These are phyloP conservation scores for Trichothecium roseum DNA, from an alignment of 2,329 filamentous ascomycete species.

Conservation along the genomic window DNA sequence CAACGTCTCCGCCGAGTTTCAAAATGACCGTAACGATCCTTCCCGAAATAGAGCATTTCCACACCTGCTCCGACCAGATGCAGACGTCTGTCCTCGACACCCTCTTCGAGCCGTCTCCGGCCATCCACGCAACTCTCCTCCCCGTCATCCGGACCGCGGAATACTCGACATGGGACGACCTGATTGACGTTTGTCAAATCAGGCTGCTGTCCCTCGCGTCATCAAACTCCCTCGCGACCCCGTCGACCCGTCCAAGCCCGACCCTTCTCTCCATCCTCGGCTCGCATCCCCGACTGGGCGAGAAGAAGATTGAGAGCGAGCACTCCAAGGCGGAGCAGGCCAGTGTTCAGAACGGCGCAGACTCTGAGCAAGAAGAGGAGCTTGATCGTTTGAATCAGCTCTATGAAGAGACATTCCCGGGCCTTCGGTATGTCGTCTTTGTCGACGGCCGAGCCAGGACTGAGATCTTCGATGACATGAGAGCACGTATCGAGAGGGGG, in stretches of 20 bases:
- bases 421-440: conserved; percentile 82
- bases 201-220: conserved; percentile 52
- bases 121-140: conserved; percentile 62
- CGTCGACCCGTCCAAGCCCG: conserved; percentile 14
- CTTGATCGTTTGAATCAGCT: conserved; percentile 58
- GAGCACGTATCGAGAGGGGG: conserved; percentile 55
- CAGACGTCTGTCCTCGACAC: conserved; percentile 57
- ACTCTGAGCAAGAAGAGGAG: conserved; percentile 40
- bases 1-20: not conserved
- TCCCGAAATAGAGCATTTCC: conserved; percentile 47
- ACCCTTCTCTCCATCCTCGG: conserved; percentile 64
- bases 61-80: conserved; percentile 38
- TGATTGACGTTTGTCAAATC: conserved; percentile 57
- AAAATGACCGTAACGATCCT: conserved; percentile 23
- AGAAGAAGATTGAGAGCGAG: conserved; percentile 70
- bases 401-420: conserved; percentile 75
- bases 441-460: conserved; percentile 70
- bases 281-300: conserved; percentile 75
- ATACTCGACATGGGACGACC: conserved; percentile 57
- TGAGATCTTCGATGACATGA: conserved; percentile 77
- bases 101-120: conserved; percentile 73
- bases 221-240: conserved; percentile 34
- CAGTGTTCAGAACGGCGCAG: conserved; percentile 41
- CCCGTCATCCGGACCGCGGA: conserved; percentile 47
- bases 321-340: conserved; percentile 77